Evolutionary conservation across 352 stramenopile species (phyloP).

Genomic region (Blastocystis sp.): DNA sequence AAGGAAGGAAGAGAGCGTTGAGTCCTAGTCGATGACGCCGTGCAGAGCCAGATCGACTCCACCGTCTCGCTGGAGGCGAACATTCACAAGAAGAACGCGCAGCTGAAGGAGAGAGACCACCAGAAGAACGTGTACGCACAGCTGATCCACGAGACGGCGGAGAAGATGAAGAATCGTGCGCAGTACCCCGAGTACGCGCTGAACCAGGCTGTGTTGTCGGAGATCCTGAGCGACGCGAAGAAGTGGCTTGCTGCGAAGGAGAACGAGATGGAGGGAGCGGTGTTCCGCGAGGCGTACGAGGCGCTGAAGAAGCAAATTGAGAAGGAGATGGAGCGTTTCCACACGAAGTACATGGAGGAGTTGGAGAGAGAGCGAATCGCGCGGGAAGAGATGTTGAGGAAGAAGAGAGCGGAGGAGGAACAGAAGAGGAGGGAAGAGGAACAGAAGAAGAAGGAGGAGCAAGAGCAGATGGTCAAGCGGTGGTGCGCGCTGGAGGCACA

Average conservation of each 20-base stretch:
- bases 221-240: background rate
- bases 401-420: background rate
- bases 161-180: background rate
- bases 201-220: background rate
- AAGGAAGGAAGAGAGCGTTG: background rate
- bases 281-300: background rate
- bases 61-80: background rate
- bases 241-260: background rate
- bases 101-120: background rate
- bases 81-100: background rate
- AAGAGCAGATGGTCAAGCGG: background rate
- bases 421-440: background rate
- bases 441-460: background rate
- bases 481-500: background rate
- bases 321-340: conserved; percentile 1
- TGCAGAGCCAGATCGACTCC: background rate
- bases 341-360: background rate
- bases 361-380: background rate
- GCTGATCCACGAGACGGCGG: background rate
- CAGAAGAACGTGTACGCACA: conserved; percentile 15
- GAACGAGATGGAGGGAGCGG: background rate
- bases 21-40: background rate
- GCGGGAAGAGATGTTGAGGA: background rate
- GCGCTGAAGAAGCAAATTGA: conserved; percentile 3
- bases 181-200: conserved; percentile 1